phyloP scores from a whole-genome alignment of 2,329 filamentous ascomycete species.

The Colletotrichum orbiculare region DNA sequence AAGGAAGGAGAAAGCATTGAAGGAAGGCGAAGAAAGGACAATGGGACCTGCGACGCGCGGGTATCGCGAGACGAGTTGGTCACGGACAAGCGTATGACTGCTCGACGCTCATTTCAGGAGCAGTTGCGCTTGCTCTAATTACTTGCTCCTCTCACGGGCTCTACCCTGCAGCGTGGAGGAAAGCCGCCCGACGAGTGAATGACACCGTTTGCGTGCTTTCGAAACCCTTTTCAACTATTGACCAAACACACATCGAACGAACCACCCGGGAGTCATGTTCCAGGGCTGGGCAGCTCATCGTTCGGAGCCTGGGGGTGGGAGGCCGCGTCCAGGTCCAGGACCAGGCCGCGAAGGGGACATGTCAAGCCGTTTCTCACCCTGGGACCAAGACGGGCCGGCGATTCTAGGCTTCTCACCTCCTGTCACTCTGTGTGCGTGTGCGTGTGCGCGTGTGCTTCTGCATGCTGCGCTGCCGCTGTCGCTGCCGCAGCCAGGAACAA shows the following conservation, averaged over 20 bases:
- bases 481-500: background rate
- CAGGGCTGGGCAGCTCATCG: background rate
- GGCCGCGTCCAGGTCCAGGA: background rate
- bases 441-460: background rate
- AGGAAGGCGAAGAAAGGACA: background rate
- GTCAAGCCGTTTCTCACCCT: conserved; percentile 34
- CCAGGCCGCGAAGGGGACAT: conserved; percentile 28
- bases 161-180: conserved; percentile 13
- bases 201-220: conserved; percentile 11
- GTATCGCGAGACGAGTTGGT: no score
- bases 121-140: conserved; percentile 3
- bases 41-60: no score
- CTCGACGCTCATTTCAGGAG: background rate
- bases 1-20: background rate
- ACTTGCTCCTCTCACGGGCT: background rate
- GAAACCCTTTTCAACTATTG: conserved; percentile 24
- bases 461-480: no score
- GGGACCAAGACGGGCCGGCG: conserved; percentile 6
- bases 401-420: conserved; percentile 7
- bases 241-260: conserved; percentile 34
- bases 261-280: conserved; percentile 2
- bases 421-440: background rate
- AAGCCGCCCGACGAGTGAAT: background rate
- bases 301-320: background rate
- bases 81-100: no score